A percentile compares a stretch with the other conserved stretches of the same genome.
Conservation (phyloP, 2,329 filamentous ascomycete species). For the Dactylellina sp. region DNA sequence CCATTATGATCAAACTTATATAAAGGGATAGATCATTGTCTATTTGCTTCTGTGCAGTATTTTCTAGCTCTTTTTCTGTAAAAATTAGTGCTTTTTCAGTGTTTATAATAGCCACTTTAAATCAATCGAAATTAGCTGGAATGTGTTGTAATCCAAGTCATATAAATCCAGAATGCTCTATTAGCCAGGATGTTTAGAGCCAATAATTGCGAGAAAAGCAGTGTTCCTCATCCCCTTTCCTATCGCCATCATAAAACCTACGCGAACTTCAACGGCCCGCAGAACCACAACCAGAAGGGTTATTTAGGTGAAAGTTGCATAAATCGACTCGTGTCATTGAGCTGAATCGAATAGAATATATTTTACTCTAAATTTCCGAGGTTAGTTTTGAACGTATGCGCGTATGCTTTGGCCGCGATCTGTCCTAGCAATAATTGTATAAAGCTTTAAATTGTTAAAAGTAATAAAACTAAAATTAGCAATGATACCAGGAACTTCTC, state of each 20-base stretch:
- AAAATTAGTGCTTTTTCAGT: no score
- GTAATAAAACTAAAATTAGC: neutral
- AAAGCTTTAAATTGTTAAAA: neutral
- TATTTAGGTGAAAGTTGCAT: conserved; percentile 48
- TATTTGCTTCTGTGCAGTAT: neutral
- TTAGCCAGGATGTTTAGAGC: no score
- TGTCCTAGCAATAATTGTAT: no score
- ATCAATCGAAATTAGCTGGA: neutral
- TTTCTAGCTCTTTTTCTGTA: neutral
- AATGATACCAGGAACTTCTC: no score
- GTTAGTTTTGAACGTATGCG: conserved; percentile 11
- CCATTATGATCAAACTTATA: neutral
- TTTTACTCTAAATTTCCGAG: conserved; percentile 18
- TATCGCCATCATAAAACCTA: conserved; percentile 3
- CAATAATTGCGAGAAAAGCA: no score
- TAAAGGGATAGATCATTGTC: neutral
- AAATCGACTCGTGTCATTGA: conserved; percentile 30
- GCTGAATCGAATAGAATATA: conserved; percentile 25
- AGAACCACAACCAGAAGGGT: conserved; percentile 13
- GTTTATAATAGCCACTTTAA: no score
- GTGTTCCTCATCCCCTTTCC: conserved; percentile 1
- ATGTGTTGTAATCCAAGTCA: no score
- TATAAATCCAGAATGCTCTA: no score
- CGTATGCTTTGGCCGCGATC: no score
- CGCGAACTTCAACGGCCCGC: neutral